These are phyloP conservation scores for Colletotrichum noveboracense DNA, from an alignment of 2,329 filamentous ascomycete species.

Conservation along the genomic window DNA sequence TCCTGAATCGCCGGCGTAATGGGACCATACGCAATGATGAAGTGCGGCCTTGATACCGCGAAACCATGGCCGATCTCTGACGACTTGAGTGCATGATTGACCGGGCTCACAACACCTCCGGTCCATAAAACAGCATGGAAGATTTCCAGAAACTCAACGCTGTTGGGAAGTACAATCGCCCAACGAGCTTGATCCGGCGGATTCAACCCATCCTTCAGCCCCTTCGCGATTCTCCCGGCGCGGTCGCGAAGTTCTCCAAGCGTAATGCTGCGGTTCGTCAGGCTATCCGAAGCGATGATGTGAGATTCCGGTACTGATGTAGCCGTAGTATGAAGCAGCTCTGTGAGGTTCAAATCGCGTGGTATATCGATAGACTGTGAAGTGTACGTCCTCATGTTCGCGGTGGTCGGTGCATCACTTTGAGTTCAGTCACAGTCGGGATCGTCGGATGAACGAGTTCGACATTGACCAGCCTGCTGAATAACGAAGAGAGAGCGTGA, in stretches of 20 bases:
- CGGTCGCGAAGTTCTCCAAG: constrained; percentile 45
- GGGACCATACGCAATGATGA: constrained; percentile 42
- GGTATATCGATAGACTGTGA: constrained; percentile 38
- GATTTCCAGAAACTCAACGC: constrained; percentile 47
- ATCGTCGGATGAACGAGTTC: not conserved
- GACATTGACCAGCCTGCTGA: not conserved
- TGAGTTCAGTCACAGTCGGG: not conserved
- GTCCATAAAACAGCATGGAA: constrained; percentile 47
- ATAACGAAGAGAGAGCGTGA: not conserved
- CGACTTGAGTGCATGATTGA: constrained; percentile 43
- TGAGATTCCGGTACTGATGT: constrained; percentile 43
- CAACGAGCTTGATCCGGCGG: constrained; percentile 42
- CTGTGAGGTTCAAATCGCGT: constrained; percentile 44
- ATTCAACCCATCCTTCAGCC: constrained; percentile 34
- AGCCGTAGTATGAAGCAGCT: constrained; percentile 45
- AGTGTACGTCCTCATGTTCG: constrained; percentile 38
- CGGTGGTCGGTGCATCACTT: not conserved
- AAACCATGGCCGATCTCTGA: constrained; percentile 46
- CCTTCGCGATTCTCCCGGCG: constrained; percentile 45
- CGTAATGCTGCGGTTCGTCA: constrained; percentile 50
- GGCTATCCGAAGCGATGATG: constrained; percentile 45
- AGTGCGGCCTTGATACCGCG: constrained; percentile 45
- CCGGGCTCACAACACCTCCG: constrained; percentile 41
- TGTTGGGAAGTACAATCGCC: constrained; percentile 49
- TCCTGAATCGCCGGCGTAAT: constrained; percentile 32